Percentiles rank a stretch among this genome's conserved stretches.
These are phyloP conservation scores for Russula sp. DNA, from an alignment of 768 basidiomycete genomes.

Conservation along the genomic window DNA sequence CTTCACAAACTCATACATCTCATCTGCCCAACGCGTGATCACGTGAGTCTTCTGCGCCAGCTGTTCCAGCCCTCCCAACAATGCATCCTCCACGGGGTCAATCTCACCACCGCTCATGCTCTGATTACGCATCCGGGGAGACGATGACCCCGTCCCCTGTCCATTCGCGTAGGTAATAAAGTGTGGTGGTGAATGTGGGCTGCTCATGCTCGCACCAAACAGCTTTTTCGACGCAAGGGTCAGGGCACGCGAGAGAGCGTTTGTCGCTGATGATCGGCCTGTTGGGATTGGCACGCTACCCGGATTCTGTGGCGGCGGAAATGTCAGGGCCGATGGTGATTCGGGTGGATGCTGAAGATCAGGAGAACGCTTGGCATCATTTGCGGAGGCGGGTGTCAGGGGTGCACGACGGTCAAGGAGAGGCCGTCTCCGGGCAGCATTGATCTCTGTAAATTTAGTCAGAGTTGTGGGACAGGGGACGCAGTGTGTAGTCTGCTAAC, in stretches of 20 bases:
- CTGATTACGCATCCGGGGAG: slow-evolving; percentile 39
- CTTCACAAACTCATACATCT: slow-evolving; percentile 88
- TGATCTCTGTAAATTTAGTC: slow-evolving; percentile 53
- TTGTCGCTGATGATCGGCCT: slow-evolving; percentile 61
- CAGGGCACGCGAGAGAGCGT: slow-evolving; percentile 76
- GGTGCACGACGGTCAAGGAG: slow-evolving; percentile 52
- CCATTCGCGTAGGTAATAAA: slow-evolving; percentile 39
- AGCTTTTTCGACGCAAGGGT: slow-evolving; percentile 78
- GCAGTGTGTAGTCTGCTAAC: slow-evolving; percentile 43
- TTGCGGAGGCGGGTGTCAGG: slow-evolving; percentile 44
- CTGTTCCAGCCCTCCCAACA: slow-evolving; percentile 81
- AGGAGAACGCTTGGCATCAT: slow-evolving; percentile 44
- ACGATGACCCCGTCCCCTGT: slow-evolving; percentile 20
- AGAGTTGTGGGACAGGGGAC: slow-evolving; percentile 13
- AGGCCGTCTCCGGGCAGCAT: slow-evolving; percentile 54
- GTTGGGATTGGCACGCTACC: slow-evolving; percentile 58
- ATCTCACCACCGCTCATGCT: slow-evolving; percentile 37
- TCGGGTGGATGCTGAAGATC: slow-evolving; percentile 37
- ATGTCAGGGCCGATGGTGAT: slow-evolving; percentile 42
- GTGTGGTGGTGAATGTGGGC: slow-evolving; percentile 35
- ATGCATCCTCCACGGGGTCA: slow-evolving; percentile 76
- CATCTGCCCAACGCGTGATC: slow-evolving; percentile 90
- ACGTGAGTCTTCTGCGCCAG: slow-evolving; percentile 96
- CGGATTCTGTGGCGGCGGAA: slow-evolving; percentile 61
- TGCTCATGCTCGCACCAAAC: slow-evolving; percentile 54